These are phyloP conservation scores for Linum tenue DNA, from an alignment of 345 rosid species.

Conservation along the genomic window DNA sequence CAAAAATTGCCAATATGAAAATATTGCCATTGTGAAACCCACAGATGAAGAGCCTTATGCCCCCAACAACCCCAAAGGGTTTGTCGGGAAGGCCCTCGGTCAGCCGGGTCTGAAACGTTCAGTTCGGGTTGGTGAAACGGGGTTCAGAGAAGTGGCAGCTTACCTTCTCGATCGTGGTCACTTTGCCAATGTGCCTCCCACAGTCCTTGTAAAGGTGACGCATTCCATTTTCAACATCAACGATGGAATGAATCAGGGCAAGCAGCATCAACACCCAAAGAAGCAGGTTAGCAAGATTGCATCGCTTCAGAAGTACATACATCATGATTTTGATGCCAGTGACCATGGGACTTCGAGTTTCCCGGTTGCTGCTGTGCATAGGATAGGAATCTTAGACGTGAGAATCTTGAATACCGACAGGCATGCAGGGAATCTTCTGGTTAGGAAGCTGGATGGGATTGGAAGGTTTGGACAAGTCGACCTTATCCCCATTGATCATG, in stretches of 20 bases:
- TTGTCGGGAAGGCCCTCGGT: conserved; percentile 35
- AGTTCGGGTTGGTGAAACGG: conserved; percentile 38
- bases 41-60: conserved; percentile 41
- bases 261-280: not conserved
- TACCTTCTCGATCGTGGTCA: conserved; percentile 36
- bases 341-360: conserved; percentile 43
- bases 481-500: conserved; percentile 41
- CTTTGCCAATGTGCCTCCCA: conserved; percentile 37
- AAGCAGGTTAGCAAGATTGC: conserved; percentile 37
- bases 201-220: conserved; percentile 35
- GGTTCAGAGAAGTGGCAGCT: conserved; percentile 38
- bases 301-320: conserved; percentile 33
- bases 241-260: conserved; percentile 22
- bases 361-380: conserved; percentile 31
- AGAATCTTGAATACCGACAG: conserved; percentile 33
- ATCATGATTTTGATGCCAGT: conserved; percentile 44
- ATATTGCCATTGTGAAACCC: conserved; percentile 35
- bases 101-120: conserved; percentile 39
- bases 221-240: conserved; percentile 32
- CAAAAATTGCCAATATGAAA: conserved; percentile 24
- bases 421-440: conserved; percentile 38
- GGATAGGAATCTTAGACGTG: conserved; percentile 35
- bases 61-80: conserved; percentile 41
- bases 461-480: conserved; percentile 27
- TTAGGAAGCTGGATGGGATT: conserved; percentile 28